These are phyloP conservation scores for Dalechampia spathulata DNA, from an alignment of 441 rosid genomes.

Conservation along the genomic window DNA sequence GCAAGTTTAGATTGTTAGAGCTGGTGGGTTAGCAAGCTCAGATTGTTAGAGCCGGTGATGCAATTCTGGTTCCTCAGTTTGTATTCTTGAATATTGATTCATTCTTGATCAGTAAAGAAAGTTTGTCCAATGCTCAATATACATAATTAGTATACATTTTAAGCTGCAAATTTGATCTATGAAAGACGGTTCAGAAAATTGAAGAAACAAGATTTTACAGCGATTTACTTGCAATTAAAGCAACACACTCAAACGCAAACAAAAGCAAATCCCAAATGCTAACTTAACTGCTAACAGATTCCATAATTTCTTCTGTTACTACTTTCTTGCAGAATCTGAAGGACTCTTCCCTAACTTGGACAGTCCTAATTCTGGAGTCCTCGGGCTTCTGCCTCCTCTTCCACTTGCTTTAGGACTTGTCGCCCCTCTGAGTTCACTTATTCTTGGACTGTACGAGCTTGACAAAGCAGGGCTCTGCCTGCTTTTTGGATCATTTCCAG, in stretches of 20 bases:
- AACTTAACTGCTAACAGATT: neutral
- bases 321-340: slow-evolving; percentile 21
- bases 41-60: no score
- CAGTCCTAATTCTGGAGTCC: slow-evolving; percentile 24
- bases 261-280: slow-evolving; percentile 13
- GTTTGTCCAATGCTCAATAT: no score
- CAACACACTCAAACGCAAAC: slow-evolving; percentile 13
- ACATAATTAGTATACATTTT: no score
- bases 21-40: no score
- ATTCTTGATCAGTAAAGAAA: no score
- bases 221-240: slow-evolving; percentile 8
- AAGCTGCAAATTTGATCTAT: slow-evolving; percentile 6
- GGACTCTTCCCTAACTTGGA: slow-evolving; percentile 59
- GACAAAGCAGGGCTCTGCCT: slow-evolving; percentile 37
- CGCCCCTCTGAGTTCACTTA: slow-evolving; percentile 50
- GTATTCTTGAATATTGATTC: no score
- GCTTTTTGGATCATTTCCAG: slow-evolving; percentile 34
- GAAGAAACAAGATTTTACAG: slow-evolving; percentile 21
- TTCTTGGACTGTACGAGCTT: slow-evolving; percentile 50
- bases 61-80: no score
- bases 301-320: neutral
- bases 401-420: slow-evolving; percentile 44
- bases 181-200: neutral
- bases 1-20: no score
- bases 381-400: slow-evolving; percentile 42